Evolutionary conservation across 305 asterid species (phyloP).

Genomic region (Stenogyne calaminthoides): DNA sequence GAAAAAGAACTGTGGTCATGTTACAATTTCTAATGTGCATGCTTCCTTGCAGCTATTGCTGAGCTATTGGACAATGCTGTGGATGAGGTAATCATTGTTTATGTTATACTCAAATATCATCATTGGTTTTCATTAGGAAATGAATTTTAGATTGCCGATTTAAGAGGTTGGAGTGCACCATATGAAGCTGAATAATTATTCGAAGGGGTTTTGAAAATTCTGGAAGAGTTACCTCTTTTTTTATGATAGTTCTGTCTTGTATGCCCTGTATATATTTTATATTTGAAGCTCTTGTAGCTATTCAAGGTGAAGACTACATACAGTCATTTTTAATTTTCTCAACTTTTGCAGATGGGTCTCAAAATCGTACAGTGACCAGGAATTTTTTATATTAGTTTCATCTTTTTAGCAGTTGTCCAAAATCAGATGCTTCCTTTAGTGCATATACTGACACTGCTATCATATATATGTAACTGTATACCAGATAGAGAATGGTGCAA

Average conservation of each 20-base stretch:
- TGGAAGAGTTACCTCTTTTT: background rate
- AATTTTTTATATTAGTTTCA: slow-evolving; percentile 12
- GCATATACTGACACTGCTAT: slow-evolving; percentile 1
- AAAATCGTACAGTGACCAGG: background rate
- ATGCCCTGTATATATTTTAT: slow-evolving; percentile 8
- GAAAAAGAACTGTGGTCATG: slow-evolving; percentile 11
- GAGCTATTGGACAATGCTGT: slow-evolving; percentile 96
- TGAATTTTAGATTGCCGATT: slow-evolving; percentile 4
- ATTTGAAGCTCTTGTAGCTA: slow-evolving; percentile 4
- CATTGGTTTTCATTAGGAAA: slow-evolving; percentile 17
- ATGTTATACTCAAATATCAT: slow-evolving; percentile 10
- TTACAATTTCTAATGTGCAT: slow-evolving; percentile 27
- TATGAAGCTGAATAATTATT: slow-evolving; percentile 12
- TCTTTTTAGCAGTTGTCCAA: slow-evolving; percentile 9
- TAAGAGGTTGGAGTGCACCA: slow-evolving; percentile 5
- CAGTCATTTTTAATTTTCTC: background rate
- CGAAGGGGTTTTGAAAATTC: slow-evolving; percentile 11
- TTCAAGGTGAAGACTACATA: background rate
- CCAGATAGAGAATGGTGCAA: slow-evolving; percentile 75
- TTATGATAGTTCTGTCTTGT: background rate
- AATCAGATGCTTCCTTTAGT: slow-evolving; percentile 11
- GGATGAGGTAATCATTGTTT: slow-evolving; percentile 74
- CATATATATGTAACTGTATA: slow-evolving; percentile 14
- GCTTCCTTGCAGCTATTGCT: slow-evolving; percentile 76
- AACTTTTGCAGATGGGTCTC: background rate